These are phyloP conservation scores for Dactylis glomerata DNA, from an alignment of 176 grass and related monocot species.

Conservation along the genomic window DNA sequence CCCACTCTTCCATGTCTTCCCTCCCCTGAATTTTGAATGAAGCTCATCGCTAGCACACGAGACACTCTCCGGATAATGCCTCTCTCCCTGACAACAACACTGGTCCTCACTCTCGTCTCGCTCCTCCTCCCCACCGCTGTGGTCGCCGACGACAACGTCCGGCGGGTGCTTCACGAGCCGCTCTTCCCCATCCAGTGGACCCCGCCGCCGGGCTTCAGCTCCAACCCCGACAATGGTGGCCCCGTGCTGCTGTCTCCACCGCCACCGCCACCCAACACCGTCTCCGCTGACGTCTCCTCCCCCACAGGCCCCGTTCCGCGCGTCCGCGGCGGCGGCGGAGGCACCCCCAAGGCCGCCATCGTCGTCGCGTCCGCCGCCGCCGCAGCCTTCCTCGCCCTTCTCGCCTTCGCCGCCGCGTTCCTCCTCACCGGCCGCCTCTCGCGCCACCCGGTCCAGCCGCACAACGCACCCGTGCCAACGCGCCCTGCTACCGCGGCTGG, in stretches of 20 bases:
- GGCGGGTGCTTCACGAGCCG: constrained; percentile 75
- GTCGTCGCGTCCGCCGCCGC: constrained; percentile 40
- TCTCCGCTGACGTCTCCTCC: constrained; percentile 48
- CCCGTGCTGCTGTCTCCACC: constrained; percentile 17
- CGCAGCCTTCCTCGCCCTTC: constrained; percentile 36
- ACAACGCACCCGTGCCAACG: constrained; percentile 34
- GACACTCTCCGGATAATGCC: neutral
- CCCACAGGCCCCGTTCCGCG: constrained; percentile 20
- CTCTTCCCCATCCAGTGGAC: constrained; percentile 86
- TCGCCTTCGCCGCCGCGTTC: constrained; percentile 37
- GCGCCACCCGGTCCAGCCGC: constrained; percentile 21
- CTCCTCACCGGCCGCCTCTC: constrained; percentile 35
- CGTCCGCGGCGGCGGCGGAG: neutral
- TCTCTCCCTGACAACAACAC: neutral
- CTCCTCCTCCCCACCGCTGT: neutral
- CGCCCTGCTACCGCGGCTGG: neutral
- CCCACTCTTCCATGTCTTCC: neutral
- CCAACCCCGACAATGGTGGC: constrained; percentile 39
- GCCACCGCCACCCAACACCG: constrained; percentile 37
- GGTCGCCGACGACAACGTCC: neutral
- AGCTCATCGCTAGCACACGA: neutral
- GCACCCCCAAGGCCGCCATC: constrained; percentile 45
- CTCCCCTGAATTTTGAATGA: neutral
- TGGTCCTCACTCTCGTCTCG: neutral
- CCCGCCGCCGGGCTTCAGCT: constrained; percentile 51